Percentiles rank a stretch among this genome's conserved stretches.
Conservation (phyloP, 164 flowering plant species). For the Vitis amurensis region DNA sequence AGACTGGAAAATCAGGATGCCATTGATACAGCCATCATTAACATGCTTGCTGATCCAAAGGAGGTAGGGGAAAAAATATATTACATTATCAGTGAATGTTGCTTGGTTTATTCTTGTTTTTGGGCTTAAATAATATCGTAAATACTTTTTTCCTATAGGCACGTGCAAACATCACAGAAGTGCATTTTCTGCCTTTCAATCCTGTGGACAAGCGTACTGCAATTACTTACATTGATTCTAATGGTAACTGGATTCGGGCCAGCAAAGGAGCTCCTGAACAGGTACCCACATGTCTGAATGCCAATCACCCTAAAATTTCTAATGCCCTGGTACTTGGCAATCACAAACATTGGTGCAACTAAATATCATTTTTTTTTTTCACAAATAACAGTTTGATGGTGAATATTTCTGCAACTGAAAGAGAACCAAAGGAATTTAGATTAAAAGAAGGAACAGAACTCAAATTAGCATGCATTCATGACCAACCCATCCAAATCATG, state of each 20-base stretch:
- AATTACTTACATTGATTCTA: conserved; percentile 73
- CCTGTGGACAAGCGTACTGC: conserved; percentile 91
- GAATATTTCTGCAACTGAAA: conserved; percentile 1
- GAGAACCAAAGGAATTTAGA: not conserved
- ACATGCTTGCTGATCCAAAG: conserved; percentile 88
- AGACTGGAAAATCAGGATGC: conserved; percentile 93
- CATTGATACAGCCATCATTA: conserved; percentile 77
- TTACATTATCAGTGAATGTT: not conserved
- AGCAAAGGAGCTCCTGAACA: conserved; percentile 97
- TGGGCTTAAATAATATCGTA: not conserved
- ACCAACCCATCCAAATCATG: no score
- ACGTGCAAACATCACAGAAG: conserved; percentile 71
- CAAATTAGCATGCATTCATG: no score
- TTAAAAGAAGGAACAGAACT: no score
- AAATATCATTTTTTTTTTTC: not conserved
- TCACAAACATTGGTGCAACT: not conserved
- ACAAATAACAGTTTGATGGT: not conserved
- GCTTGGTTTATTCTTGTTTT: conserved; percentile 2
- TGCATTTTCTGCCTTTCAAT: conserved; percentile 88
- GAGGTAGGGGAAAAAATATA: conserved; percentile 48
- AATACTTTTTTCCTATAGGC: conserved; percentile 40
- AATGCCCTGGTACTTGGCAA: not conserved
- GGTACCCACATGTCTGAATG: conserved; percentile 32
- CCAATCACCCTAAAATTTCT: not conserved
- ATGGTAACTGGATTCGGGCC: conserved; percentile 81